Base-by-base conservation (phyloP, 768 basidiomycete genomes). In the Mycena epipterygia region DNA sequence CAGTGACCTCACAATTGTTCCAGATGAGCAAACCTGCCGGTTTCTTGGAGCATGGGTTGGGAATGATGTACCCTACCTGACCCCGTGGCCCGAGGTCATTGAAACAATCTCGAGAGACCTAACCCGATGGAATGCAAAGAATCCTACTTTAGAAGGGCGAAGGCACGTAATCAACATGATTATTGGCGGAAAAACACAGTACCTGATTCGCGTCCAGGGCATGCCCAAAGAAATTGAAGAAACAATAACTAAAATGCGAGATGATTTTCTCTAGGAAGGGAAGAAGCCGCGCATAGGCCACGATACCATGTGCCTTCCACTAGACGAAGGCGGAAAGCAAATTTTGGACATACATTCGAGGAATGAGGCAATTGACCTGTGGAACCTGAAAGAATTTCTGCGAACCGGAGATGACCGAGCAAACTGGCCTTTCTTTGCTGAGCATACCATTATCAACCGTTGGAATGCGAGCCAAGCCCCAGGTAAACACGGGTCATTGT, bases 181-280 rank as follows among this genome's bases (percentile, higher is more conserved):
- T 0, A 67, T 76, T 3, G 77, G 73, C 0, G 75, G 75, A 0
- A 73, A 63, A 64, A 76, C 78, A 5, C 80, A 80, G 66, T 80
- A 74, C 65, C 61, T 77, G 1, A 71, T 77, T 0, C 67, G 62
- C 12, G 75, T 76, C 0, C 78, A 79, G 53, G 76, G 79, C 2
- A 80, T 80, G 79, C 78, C 77, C 49, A 64, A 51, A 27, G 53
- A 39, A 25, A 51, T 71, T 32, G 64, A 61, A 41, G 37, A 65
- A 33, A n/a, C n/a, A n/a, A n/a, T n/a, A n/a, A n/a, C n/a, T n/a
- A n/a, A n/a, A n/a, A n/a, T n/a, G n/a, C n/a, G 29, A 17, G 23
- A 65, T n/a, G 14, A 5, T 5, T 70, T 69, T 35, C 29, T 73
- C 13, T 73, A 68, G 72, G 63, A 46, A 5, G 61, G 57, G 4